Base-by-base conservation (phyloP, 192 early-diverging fungal genomes). In the Coemansia erecta region DNA sequence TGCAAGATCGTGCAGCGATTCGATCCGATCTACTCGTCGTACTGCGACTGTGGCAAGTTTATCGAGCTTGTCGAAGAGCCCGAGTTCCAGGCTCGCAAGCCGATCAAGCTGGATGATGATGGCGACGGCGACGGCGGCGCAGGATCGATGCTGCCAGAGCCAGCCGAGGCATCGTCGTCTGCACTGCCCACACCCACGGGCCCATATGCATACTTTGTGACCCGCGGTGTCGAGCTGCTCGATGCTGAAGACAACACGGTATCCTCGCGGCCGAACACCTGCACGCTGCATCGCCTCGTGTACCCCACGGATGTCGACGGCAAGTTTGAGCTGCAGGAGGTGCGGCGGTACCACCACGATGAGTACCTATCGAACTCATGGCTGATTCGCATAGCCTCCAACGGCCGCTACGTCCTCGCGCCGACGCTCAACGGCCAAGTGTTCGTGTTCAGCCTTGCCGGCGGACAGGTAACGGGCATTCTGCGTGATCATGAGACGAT, bases 31-130 rank as follows among this genome's bases (percentile, higher is more conserved):
- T 98, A 92, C 72, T 92, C 92, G 7, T 94, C 88, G 47, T 98
- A 96, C 73, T 98, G 95, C 78, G 94, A 97, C 69, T 97, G 91
- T 60, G 92, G 85, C 46, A 94, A 93, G 75, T 90, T 97, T 58
- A 88, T 97, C 43, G 73, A 86, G 50, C 84, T 78, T 53, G 61
- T 91, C 10, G 92, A 94, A 55, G 58, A 69, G 47, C 76, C 76
- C 6, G 21, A 63, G n/a, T 58, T 63, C 26, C 68, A 72, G 76
- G 75, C 43, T 60, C 73, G 37, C 33, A 67, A 48, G 39, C 82
- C 60, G 18, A 72, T 56, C 8, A 66, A 57, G 42, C 63, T 73
- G 18, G 78, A 84, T 18, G 74, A 77, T 14, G 56, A 57, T 2
- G 73, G 63, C 9, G 60, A 74, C 21, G 26, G 26, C 26, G 26